Base-by-base conservation (phyloP, 805 yeast genomes). In the Yarrowia osloensis region DNA sequence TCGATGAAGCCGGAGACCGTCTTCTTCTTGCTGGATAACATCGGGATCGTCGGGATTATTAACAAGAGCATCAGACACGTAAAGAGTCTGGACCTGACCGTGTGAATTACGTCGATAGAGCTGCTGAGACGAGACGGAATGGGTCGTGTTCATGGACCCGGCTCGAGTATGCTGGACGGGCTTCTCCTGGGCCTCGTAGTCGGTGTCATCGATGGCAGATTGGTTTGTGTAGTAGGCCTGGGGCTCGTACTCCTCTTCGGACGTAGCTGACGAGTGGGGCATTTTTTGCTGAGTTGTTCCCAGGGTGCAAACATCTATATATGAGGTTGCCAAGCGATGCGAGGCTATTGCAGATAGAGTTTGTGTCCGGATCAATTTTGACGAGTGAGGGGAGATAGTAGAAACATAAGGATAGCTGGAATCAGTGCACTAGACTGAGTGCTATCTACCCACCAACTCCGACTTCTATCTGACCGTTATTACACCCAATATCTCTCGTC, bases 191-290 rank as follows among this genome's bases (percentile, higher is more conserved):
- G 19, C 63, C 33, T 57, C 63, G 22, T n/a, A 19, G n/a, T 49
- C 55, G 26, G 55, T 33, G 40, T 50, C 57, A 11, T 39, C 63
- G 24, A 57, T 29, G 2, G 63, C 63, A 1, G 49, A 57, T 13
- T 13, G 31, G 49, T 39, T 26, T 8, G 61, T 35, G 49, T 57
- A 57, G 63, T 57, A 57, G 15, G 63, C 63, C 37, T 57, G 63
- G 21, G 63, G 63, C 37, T 57, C 63, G 49, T 57, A 57, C 11
- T 57, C 63, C 11, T 57, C 63, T 40, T 57, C 63, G 11, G 63
- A 57, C 19, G 49, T 28, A 7, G 28, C 22, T 6, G 49, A 26
- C 19, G 28, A 21, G 13, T n/a, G 35, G 21, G 42, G 19, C 22
- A 19, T 40, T 40, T 19, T 40, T 21, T 21, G 24, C 15, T 7